A percentile compares a stretch with the other conserved stretches of the same genome.
These are phyloP conservation scores for Macrotyloma uniflorum DNA, from an alignment of 306 rosid genomes.

Conservation along the genomic window DNA sequence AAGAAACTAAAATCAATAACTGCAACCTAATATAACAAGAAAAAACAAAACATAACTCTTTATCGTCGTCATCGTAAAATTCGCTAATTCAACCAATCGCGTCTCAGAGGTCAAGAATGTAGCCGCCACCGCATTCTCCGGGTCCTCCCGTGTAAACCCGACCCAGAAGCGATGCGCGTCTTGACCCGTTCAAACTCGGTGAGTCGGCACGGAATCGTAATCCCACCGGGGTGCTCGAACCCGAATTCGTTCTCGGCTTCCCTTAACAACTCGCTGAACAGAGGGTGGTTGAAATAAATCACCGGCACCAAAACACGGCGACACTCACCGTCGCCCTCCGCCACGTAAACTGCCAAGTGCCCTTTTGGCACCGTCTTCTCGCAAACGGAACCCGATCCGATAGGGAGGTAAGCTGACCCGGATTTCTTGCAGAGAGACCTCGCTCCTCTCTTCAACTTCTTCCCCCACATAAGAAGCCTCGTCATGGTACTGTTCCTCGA, in stretches of 20 bases:
- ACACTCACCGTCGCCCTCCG: constrained; percentile 73
- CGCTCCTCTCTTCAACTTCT: constrained; percentile 53
- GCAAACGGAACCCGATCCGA: constrained; percentile 47
- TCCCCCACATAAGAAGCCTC: constrained; percentile 69
- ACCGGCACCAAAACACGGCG: constrained; percentile 86
- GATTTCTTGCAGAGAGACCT: constrained; percentile 50
- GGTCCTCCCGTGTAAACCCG: not conserved
- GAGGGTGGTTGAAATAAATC: constrained; percentile 85
- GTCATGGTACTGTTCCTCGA: constrained; percentile 30
- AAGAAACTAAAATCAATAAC: not conserved
- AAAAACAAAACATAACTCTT: constrained; percentile 9
- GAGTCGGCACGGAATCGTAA: constrained; percentile 80
- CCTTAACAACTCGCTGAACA: constrained; percentile 68
- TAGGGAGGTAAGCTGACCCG: constrained; percentile 46
- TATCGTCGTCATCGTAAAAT: constrained; percentile 38
- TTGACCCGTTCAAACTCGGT: constrained; percentile 77
- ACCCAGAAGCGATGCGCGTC: constrained; percentile 70
- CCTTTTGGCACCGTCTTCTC: constrained; percentile 72
- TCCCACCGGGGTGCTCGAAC: constrained; percentile 76
- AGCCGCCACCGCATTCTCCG: constrained; percentile 53
- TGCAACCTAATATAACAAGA: not conserved
- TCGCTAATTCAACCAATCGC: not conserved
- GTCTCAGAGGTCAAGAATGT: not conserved
- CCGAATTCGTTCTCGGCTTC: constrained; percentile 86
- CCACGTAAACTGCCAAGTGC: constrained; percentile 85